Percentiles rank a stretch among this genome's conserved stretches.
These are phyloP conservation scores for Cystobasidiopsis lactophilus DNA, from an alignment of 768 basidiomycete species.

Conservation along the genomic window DNA sequence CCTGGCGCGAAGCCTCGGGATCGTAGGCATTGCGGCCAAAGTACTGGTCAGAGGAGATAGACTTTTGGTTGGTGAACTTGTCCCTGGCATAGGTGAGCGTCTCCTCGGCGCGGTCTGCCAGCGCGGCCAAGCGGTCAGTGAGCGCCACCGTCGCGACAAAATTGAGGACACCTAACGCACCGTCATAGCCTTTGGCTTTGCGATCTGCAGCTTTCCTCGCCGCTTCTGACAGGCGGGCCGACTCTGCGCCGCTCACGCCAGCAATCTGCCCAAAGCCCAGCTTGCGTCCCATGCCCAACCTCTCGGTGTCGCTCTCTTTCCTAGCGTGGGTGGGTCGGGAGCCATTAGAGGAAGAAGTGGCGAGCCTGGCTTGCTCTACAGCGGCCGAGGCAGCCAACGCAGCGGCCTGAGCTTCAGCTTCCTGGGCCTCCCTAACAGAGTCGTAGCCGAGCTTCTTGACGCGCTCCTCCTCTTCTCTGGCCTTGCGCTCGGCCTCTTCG, in stretches of 20 bases:
- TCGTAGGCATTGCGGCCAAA: conserved; percentile 81
- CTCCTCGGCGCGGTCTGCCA: conserved; percentile 1
- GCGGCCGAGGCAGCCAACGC: conserved; percentile 19
- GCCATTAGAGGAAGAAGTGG: no score
- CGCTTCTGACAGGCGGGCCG: conserved; percentile 35
- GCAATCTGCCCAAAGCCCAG: conserved; percentile 51
- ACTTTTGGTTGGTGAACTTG: conserved; percentile 79
- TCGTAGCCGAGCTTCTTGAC: conserved; percentile 83
- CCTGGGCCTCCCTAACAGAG: conserved; percentile 57
- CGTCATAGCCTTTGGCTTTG: conserved; percentile 26
- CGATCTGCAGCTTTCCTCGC: conserved; percentile 34
- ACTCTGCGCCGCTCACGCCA: conserved; percentile 20
- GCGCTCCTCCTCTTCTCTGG: conserved; percentile 74
- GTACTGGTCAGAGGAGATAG: conserved; percentile 94
- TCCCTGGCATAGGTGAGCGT: conserved; percentile 56
- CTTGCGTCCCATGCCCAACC: conserved; percentile 48
- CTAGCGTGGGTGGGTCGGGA: conserved; percentile 20
- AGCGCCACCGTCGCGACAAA: not conserved
- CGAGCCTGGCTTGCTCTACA: conserved; percentile 6
- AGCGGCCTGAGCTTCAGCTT: conserved; percentile 46
- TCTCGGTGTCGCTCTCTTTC: conserved; percentile 33
- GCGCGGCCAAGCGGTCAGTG: not conserved
- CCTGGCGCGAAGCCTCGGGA: conserved; percentile 44
- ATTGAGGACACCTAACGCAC: conserved; percentile 3
- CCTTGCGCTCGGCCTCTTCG: conserved; percentile 76